A percentile compares a stretch with the other conserved stretches of the same genome.
phyloP scores from a whole-genome alignment of 257 asterid species.

The Gentiana straminea region DNA sequence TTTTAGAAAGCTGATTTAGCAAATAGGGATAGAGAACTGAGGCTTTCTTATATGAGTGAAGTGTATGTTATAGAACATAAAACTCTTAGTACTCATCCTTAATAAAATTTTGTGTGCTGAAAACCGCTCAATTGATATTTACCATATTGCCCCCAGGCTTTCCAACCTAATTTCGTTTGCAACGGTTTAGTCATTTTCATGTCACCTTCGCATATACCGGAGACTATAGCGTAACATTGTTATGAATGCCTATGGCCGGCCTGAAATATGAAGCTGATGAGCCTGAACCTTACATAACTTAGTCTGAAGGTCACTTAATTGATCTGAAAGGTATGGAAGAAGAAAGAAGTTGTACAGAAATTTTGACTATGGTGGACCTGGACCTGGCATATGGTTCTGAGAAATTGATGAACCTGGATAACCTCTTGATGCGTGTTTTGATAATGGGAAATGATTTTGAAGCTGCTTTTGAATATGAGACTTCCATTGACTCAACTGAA shows the following conservation, averaged over 20 bases:
- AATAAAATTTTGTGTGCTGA: not conserved
- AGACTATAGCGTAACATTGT: conserved; percentile 9
- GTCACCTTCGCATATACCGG: conserved; percentile 3
- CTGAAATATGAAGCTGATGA: conserved; percentile 8
- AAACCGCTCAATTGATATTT: not conserved
- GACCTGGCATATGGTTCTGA: conserved; percentile 46
- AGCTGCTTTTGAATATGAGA: conserved; percentile 35
- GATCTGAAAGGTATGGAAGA: conserved; percentile 22
- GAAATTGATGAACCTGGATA: conserved; percentile 53
- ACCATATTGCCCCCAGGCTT: not conserved
- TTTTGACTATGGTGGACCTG: conserved; percentile 28
- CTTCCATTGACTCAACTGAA: conserved; percentile 41
- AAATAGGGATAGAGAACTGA: not conserved
- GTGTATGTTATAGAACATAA: not conserved
- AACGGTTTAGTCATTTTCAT: not conserved
- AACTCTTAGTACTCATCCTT: not conserved
- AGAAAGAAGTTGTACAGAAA: conserved; percentile 26
- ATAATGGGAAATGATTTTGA: conserved; percentile 39
- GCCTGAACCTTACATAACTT: conserved; percentile 18
- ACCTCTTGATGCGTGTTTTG: conserved; percentile 38
- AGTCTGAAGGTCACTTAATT: conserved; percentile 15
- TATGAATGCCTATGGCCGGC: conserved; percentile 11
- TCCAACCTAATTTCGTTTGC: not conserved
- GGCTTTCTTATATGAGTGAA: not conserved
- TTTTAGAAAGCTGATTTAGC: not conserved